Evolutionary conservation across 345 rosid species (phyloP), one percentile per base, ranked within the genome.

Genomic region (Mercurialis annua): DNA sequence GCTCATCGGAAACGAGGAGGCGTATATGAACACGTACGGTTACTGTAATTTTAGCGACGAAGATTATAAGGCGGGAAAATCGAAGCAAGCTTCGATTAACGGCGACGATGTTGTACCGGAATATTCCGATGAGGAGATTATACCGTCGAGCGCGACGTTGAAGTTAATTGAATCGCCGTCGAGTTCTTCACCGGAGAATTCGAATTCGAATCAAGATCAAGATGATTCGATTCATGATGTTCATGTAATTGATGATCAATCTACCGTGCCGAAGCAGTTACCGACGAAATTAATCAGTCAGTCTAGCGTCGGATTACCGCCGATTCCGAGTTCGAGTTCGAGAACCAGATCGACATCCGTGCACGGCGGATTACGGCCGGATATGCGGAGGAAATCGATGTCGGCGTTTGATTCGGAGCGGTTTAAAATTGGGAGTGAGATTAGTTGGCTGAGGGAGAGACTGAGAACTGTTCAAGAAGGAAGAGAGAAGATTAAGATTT

Each of bases 361-460:
- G n/a, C n/a, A n/a, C n/a, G n/a, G n/a, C n/a, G n/a, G n/a, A n/a
- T n/a, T 63, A 65, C 74, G 71, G 62, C 65, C 75, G 18, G 75
- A 67, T 70, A 65, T 77, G 47, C 76, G 86, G 14, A 79, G 96
- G 66, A 80, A 85, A 65, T 89, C 96, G 6, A 85, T 89, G 96
- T 85, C 96, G 54, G 81, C 86, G 65, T 73, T 85, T 70, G 96
- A 89, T 71, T 72, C 65, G 52, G 92, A 89, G 61, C 82, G 90
- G 76, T 61, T 71, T 23, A 89, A 83, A 72, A 75, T 89, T 27
- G 92, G 85, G 57, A 70, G 68, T 64, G 92, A 89, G 79, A 88
- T 89, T 63, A 83, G 75, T 17, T 58, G 82, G 77, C 74, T 89
- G 30, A 84, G 82, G 76, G 88, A 85, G 68, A 86, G 87, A 78